Conservation (phyloP, 495 filamentous ascomycete genomes). For the Jackrogersella multiformis region DNA sequence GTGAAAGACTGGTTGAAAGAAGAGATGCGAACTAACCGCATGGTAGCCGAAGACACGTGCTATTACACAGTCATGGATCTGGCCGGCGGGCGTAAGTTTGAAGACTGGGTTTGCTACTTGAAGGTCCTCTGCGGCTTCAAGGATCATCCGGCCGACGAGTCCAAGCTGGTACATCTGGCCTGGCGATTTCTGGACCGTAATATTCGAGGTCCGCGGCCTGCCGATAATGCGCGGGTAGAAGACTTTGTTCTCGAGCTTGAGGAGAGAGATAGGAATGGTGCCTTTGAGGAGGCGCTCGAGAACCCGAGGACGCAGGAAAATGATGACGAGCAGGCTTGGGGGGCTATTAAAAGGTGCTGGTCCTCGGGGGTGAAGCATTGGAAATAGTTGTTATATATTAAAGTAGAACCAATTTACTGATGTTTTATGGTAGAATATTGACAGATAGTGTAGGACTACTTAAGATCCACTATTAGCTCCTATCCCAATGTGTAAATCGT, state of each 20-base stretch:
- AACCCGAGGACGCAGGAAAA: constrained; percentile 22
- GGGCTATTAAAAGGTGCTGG: constrained; percentile 28
- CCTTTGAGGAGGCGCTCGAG: constrained; percentile 19
- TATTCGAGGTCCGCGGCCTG: constrained; percentile 31
- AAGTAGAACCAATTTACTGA: neutral
- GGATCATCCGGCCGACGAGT: constrained; percentile 32
- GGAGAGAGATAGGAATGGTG: constrained; percentile 3
- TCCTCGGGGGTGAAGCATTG: constrained; percentile 27
- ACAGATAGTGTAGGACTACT: neutral
- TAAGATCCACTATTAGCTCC: too few species aligned
- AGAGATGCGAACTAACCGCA: constrained; percentile 21
- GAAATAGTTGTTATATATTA: neutral
- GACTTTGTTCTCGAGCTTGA: constrained; percentile 33
- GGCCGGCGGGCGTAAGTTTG: constrained; percentile 15
- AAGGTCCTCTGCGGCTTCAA: constrained; percentile 23
- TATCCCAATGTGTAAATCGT: too few species aligned
- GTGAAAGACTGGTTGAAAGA: constrained; percentile 28
- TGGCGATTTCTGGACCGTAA: constrained; percentile 43
- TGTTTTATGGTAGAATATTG: neutral
- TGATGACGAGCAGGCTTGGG: constrained; percentile 38
- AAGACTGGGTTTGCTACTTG: constrained; percentile 38
- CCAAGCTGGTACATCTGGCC: constrained; percentile 36
- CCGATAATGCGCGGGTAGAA: constrained; percentile 10
- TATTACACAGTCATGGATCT: constrained; percentile 36
- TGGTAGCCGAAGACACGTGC: constrained; percentile 21